phyloP scores from a whole-genome alignment of 208 protist genomes.

The Crithidia fasciculata region DNA sequence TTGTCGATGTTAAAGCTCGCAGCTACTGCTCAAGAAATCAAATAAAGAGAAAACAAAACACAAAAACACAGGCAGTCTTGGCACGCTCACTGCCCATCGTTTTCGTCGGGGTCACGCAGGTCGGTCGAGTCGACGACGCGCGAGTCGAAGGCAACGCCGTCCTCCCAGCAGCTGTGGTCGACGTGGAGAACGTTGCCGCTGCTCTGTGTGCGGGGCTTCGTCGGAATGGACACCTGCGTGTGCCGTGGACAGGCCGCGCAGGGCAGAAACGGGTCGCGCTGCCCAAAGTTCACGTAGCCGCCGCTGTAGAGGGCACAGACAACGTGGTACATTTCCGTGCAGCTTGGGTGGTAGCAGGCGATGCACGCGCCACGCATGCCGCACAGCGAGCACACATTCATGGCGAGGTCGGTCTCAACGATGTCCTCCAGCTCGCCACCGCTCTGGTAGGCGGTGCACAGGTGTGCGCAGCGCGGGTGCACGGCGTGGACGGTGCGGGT shows the following conservation, averaged over 20 bases:
- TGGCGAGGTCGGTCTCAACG: conserved; percentile 50
- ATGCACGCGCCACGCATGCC: conserved; percentile 73
- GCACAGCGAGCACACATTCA: conserved; percentile 74
- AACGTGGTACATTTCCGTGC: conserved; percentile 81
- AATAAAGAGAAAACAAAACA: too few species aligned
- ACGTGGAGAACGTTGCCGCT: conserved; percentile 39
- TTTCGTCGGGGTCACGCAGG: conserved; percentile 86
- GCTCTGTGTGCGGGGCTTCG: conserved; percentile 7
- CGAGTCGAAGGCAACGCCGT: conserved; percentile 86
- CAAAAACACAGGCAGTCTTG: too few species aligned
- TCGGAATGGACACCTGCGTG: conserved; percentile 61
- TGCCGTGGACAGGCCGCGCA: conserved; percentile 83
- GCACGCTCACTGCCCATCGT: conserved; percentile 45
- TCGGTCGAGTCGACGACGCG: conserved; percentile 75
- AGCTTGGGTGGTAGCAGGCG: conserved; percentile 86
- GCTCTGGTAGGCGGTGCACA: conserved; percentile 77
- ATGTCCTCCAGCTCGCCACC: conserved; percentile 80
- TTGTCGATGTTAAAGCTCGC: too few species aligned
- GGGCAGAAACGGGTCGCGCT: conserved; percentile 81
- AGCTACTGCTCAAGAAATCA: too few species aligned
- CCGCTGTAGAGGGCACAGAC: conserved; percentile 79
- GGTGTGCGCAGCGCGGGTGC: conserved; percentile 84
- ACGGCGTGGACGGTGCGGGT: conserved; percentile 70
- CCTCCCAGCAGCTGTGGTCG: conserved; percentile 76
- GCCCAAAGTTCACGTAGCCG: conserved; percentile 90